Percentiles rank a stretch among this genome's conserved stretches.
Conservation (phyloP, 2,329 filamentous ascomycete species). For the Pestalotiopsis sp. region DNA sequence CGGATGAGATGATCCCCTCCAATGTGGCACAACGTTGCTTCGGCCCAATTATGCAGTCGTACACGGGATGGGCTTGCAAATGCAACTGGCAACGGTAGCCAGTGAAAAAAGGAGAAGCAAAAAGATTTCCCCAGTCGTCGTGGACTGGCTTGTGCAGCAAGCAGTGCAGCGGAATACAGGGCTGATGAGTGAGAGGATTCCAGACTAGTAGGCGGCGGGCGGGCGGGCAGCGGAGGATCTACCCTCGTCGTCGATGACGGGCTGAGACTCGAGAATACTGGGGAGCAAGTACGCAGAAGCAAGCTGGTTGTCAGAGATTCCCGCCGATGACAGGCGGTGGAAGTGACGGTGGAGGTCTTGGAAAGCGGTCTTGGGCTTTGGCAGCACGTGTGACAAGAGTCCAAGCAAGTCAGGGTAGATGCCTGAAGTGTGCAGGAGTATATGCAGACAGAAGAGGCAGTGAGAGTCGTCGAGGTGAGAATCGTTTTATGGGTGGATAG, state of each 20-base stretch:
- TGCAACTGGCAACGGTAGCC: slow-evolving; percentile 24
- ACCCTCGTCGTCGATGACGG: background rate
- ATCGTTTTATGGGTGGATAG: background rate
- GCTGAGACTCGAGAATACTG: background rate
- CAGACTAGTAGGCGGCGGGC: slow-evolving; percentile 3
- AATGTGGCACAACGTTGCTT: slow-evolving; percentile 23
- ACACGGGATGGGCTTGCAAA: slow-evolving; percentile 23
- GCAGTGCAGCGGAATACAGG: background rate
- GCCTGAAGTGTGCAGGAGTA: slow-evolving; percentile 14
- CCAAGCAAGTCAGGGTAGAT: slow-evolving; percentile 17
- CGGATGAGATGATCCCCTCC: slow-evolving; percentile 18
- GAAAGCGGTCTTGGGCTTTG: background rate
- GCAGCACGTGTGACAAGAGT: background rate
- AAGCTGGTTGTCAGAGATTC: background rate
- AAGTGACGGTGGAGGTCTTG: background rate
- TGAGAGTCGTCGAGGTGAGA: background rate
- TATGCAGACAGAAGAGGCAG: slow-evolving; percentile 2
- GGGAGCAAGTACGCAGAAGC: background rate
- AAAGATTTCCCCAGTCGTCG: slow-evolving; percentile 3
- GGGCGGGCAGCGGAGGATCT: slow-evolving; percentile 4
- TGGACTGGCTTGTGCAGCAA: slow-evolving; percentile 7
- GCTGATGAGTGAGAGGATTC: slow-evolving; percentile 10
- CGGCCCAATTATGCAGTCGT: slow-evolving; percentile 26
- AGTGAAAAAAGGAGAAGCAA: slow-evolving; percentile 18
- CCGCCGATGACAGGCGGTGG: background rate